Conservation (phyloP, 2,329 filamentous ascomycete species). For the Fusarium napiforme region DNA sequence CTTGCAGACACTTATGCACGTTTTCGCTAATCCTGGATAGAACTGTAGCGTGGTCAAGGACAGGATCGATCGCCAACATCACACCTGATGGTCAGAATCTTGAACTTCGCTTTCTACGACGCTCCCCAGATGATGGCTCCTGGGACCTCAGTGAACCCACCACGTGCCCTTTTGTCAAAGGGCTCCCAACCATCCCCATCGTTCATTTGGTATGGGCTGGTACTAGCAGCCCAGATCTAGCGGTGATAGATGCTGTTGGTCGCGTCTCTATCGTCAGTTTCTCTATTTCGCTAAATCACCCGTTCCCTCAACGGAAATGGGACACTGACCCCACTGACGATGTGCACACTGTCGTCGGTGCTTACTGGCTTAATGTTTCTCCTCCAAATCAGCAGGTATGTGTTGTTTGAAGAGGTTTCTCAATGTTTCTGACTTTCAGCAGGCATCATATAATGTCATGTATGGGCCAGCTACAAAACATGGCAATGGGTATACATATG, state of each 20-base stretch:
- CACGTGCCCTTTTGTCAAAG: constrained; percentile 68
- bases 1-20: background rate
- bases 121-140: constrained; percentile 73
- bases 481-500: constrained; percentile 74
- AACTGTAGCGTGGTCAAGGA: constrained; percentile 86
- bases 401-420: background rate
- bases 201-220: constrained; percentile 86
- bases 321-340: constrained; percentile 78
- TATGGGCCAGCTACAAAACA: constrained; percentile 73
- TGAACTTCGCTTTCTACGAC: constrained; percentile 77
- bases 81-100: constrained; percentile 76
- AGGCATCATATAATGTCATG: constrained; percentile 57
- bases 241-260: constrained; percentile 82
- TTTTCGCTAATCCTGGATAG: constrained; percentile 57
- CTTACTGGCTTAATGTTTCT: constrained; percentile 82
- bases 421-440: background rate
- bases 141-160: constrained; percentile 84
- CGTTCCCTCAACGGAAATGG: constrained; percentile 70
- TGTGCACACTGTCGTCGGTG: constrained; percentile 80
- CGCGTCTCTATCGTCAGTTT: constrained; percentile 80
- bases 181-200: constrained; percentile 72
- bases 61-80: constrained; percentile 86
- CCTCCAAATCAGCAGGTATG: constrained; percentile 56
- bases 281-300: constrained; percentile 77
- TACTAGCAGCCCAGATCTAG: constrained; percentile 79